Conservation (phyloP, 2,329 filamentous ascomycete species). For the Diaporthe velutina region DNA sequence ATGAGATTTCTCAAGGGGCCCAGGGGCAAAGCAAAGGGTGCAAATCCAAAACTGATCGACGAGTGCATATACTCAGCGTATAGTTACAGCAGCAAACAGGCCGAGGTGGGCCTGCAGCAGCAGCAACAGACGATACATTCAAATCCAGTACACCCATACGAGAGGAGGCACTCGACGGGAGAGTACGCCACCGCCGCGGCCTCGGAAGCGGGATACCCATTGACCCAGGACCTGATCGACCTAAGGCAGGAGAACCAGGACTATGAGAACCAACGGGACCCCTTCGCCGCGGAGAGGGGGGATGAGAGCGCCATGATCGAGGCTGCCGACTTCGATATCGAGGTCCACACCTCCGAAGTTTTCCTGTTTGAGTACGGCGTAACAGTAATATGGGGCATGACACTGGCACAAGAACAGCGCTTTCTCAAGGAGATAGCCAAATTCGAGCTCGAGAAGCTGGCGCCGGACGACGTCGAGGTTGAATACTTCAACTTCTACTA, state of each 20-base stretch:
- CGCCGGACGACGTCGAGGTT: conserved; percentile 89
- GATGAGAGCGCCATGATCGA: conserved; percentile 53
- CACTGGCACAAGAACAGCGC: conserved; percentile 85
- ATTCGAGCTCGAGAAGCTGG: conserved; percentile 92
- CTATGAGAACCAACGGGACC: conserved; percentile 51
- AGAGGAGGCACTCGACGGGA: conserved; percentile 82
- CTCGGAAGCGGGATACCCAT: conserved; percentile 57
- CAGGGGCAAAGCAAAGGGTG: conserved; percentile 79
- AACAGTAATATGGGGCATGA: conserved; percentile 99
- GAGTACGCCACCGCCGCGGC: conserved; percentile 50
- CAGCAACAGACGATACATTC: conserved; percentile 49
- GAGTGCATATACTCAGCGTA: conserved; percentile 98
- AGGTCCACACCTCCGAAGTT: conserved; percentile 91
- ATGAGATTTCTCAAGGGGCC: conserved; percentile 89
- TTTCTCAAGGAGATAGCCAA: conserved; percentile 95
- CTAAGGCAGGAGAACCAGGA: conserved; percentile 59
- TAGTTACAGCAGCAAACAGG: conserved; percentile 73
- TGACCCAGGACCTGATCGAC: conserved; percentile 74
- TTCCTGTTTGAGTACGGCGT: conserved; percentile 99
- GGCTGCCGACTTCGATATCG: conserved; percentile 81
- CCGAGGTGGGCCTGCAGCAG: conserved; percentile 41
- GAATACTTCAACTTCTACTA: conserved; percentile 99
- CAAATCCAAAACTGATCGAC: conserved; percentile 92
- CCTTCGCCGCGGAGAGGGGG: conserved; percentile 42
- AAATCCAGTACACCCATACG: conserved; percentile 61